phyloP scores from a whole-genome alignment of 352 stramenopile species.

The Pythium rishiriense region DNA sequence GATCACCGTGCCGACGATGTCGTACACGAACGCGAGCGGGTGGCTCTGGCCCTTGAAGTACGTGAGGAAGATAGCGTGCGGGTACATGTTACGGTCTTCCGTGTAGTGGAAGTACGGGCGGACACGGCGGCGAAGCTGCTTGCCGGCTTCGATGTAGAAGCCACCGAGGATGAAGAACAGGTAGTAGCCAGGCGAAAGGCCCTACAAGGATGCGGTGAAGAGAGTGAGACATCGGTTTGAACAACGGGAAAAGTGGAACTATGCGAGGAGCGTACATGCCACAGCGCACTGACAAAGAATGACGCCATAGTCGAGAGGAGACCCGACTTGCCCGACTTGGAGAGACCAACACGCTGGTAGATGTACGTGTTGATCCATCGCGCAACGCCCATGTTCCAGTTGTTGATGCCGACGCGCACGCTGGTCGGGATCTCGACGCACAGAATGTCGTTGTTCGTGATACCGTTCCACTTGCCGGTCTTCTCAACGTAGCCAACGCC shows the following conservation, averaged over 20 bases:
- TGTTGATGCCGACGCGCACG: constrained; percentile 85
- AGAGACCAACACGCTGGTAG: constrained; percentile 81
- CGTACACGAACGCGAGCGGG: constrained; percentile 79
- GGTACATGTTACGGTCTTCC: constrained; percentile 74
- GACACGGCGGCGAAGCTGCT: constrained; percentile 72
- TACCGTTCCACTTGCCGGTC: constrained; percentile 84
- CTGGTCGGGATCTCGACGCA: constrained; percentile 87
- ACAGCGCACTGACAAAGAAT: constrained; percentile 85
- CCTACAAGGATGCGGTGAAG: constrained; percentile 30
- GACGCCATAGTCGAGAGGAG: constrained; percentile 72
- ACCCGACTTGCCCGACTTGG: constrained; percentile 75
- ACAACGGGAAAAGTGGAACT: not conserved
- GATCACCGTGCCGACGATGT: constrained; percentile 63
- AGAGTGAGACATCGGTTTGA: not conserved
- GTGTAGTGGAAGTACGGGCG: constrained; percentile 86
- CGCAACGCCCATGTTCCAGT: constrained; percentile 88
- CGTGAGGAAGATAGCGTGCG: constrained; percentile 77
- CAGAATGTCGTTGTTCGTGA: constrained; percentile 86
- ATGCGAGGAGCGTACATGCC: constrained; percentile 62
- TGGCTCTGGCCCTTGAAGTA: constrained; percentile 77
- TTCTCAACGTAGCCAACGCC: constrained; percentile 77
- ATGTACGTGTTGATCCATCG: constrained; percentile 89
- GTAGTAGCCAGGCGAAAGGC: constrained; percentile 86
- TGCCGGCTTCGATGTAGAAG: constrained; percentile 87
- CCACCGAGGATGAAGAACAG: constrained; percentile 85